Evolutionary conservation across 441 rosid genomes (phyloP), one percentile per base, ranked within the genome.

Genomic region (Eruca vesicaria): DNA sequence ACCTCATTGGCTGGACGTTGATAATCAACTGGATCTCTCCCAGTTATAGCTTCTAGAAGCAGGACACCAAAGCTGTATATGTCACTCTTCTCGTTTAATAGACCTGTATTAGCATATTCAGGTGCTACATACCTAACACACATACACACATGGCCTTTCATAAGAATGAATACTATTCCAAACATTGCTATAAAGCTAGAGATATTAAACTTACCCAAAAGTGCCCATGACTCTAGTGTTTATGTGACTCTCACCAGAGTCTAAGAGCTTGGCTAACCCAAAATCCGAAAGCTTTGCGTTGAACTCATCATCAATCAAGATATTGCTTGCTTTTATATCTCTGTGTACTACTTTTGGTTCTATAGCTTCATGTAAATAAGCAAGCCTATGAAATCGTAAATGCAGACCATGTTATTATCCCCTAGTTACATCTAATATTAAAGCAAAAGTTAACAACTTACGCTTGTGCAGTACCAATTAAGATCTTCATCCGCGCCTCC

Each of bases 1-100:
- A 96, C 99, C 97, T 96, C 99, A 64, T 86, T 86, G 69, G 94
- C 86, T 20, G 97, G 93, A 43, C 98, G 90, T n/a, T 87, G 86
- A 78, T 96, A 88, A 74, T 96, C 99, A 64, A 96, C 99, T 7
- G 99, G 99, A 71, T 96, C 97, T 83, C 98, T 86, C 73, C 99
- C 99, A 32, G 96, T 91, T 61, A 96, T 84, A 74, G 92, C 92
- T 86, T 96, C 98, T 12, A 96, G 85, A 57, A 96, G 84, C 38
- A 96, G 84, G 20, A 96, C 99, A 31, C 99, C 99, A 36, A 91
- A 96, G 84, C 99, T 93, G 72, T 93, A 96, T 35, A 93, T 87
- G 78, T 96, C 99, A 29, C 97, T 96, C 88, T 84, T 96, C 86
- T 96, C 98, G 52, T 96, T 96, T 74, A 93, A 75, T 84, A 96